Evolutionary conservation across 177 flowering plant species (phyloP).

Genomic region (Telopea speciosissima): DNA sequence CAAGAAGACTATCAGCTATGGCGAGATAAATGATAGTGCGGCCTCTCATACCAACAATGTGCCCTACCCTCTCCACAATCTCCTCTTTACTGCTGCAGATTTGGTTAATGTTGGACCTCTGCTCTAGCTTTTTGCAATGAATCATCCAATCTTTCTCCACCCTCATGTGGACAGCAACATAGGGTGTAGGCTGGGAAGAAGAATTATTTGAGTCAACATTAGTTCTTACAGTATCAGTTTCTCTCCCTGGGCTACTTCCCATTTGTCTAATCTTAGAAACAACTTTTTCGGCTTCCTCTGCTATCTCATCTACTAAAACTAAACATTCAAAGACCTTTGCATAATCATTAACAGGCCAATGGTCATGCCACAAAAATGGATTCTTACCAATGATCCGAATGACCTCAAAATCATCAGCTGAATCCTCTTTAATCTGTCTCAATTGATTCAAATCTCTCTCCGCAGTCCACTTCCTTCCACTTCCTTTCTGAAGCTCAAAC

Average conservation of each 20-base stretch:
- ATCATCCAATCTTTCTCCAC: constrained; percentile 99
- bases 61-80: constrained; percentile 66
- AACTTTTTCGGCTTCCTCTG: constrained; percentile 65
- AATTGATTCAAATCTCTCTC: constrained; percentile 82
- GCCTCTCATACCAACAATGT: constrained; percentile 36
- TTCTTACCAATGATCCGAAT: constrained; percentile 76
- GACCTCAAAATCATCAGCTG: constrained; percentile 47
- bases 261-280: constrained; percentile 57
- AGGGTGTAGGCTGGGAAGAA: constrained; percentile 28
- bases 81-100: constrained; percentile 88
- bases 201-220: constrained; percentile 5
- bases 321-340: constrained; percentile 82
- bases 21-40: constrained; percentile 75
- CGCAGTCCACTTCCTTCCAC: constrained; percentile 87
- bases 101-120: constrained; percentile 43
- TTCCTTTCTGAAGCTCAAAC: constrained; percentile 66
- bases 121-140: constrained; percentile 88
- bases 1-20: constrained; percentile 78
- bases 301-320: constrained; percentile 71
- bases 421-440: constrained; percentile 32
- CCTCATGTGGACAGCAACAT: constrained; percentile 94
- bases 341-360: constrained; percentile 92
- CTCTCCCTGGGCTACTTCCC: constrained; percentile 27
- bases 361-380: constrained; percentile 97
- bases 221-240: constrained; percentile 9